Base-by-base conservation (phyloP, 2,329 filamentous ascomycete genomes). In the Aschersonia sp. region DNA sequence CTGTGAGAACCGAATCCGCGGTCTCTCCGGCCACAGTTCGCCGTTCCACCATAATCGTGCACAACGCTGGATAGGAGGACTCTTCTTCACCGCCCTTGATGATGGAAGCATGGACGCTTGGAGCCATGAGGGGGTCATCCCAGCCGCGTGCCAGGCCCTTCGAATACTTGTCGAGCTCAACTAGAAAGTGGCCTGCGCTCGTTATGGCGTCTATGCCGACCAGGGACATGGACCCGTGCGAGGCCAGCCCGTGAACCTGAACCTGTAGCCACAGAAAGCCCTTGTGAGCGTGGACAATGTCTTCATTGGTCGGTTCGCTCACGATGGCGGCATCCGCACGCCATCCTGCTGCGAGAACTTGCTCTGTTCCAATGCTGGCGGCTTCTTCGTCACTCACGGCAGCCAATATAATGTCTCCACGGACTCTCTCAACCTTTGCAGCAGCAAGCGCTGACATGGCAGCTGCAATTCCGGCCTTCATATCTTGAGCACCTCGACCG, bases 361-460 rank as follows among this genome's bases (percentile, higher is more conserved):
- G 63, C 49, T 70, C 66, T 0, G 74, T 78, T 1, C 74, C 74
- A 9, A 71, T 69, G 31, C 70, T 74, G 4, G 60, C 56, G 42
- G 65, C 65, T 51, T 78, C 75, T 47, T 78, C 74, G 43, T 78
- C 74, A 0, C 74, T 69, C 3, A 78, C 74, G 1, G 68, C 73
- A 0, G 73, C 64, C 5, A 78, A 60, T 6, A 78, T 70, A 6
- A 77, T 64, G 45, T 77, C 69, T 3, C 75, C 74, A 0, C 60
- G 55, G 7, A 71, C 62, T 0, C 56, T 53, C 29, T 67, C 63
- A 1, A 54, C 56, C 44, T 68, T 70, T 3, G 61, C 60, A 3
- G 61, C 59, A 6, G 66, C 59, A 3, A 74, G 52, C 0, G 70
- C 61, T 0, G 66, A 57, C 52, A 77, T 62, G 4, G 60, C 63